phyloP scores from a whole-genome alignment of 345 rosid species.

The Barbarea vulgaris region DNA sequence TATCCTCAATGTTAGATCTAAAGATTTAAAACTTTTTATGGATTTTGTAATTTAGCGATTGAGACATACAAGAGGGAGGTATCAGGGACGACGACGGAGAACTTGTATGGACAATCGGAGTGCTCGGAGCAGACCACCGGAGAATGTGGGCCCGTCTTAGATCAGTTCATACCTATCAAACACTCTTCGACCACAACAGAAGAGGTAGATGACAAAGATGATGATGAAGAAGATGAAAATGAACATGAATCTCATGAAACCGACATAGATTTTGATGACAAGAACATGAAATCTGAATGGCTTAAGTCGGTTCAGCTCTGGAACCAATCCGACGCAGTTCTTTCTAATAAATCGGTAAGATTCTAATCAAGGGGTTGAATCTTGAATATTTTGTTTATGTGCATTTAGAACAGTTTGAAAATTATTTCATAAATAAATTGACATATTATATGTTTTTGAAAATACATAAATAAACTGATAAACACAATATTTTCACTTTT shows the following conservation, averaged over 20 bases:
- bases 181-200: slow-evolving; percentile 42
- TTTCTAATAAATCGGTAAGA: slow-evolving; percentile 21
- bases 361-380: not conserved
- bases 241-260: slow-evolving; percentile 49
- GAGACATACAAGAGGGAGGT: slow-evolving; percentile 71
- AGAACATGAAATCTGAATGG: slow-evolving; percentile 87
- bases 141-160: slow-evolving; percentile 63
- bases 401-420: not conserved
- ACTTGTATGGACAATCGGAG: slow-evolving; percentile 67
- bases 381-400: slow-evolving; percentile 9
- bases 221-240: slow-evolving; percentile 33
- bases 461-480: not conserved
- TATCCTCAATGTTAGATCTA: not conserved
- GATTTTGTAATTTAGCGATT: slow-evolving; percentile 60
- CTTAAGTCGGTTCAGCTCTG: slow-evolving; percentile 96
- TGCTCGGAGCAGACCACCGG: slow-evolving; percentile 86
- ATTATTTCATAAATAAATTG: not conserved
- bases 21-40: not conserved
- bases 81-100: slow-evolving; percentile 56
- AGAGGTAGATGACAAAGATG: slow-evolving; percentile 39
- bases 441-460: not conserved
- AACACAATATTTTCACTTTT: not conserved
- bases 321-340: slow-evolving; percentile 53
- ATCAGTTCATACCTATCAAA: slow-evolving; percentile 79
- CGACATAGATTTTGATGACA: slow-evolving; percentile 25